Evolutionary conservation across 495 filamentous ascomycete species (phyloP), one percentile per base, ranked within the genome.

Genomic region (Aspergillus olivimuriae): DNA sequence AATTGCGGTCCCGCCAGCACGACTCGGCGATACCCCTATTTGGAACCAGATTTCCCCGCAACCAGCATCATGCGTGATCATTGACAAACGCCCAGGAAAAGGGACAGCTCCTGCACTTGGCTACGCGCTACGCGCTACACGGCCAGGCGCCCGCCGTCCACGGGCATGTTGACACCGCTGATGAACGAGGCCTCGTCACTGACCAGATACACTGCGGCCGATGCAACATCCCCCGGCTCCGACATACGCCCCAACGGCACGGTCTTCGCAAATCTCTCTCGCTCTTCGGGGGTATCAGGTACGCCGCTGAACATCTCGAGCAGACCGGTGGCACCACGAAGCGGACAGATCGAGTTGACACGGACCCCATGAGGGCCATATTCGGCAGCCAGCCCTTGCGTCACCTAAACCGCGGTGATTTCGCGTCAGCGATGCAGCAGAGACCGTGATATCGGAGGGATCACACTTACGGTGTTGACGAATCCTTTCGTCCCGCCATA

Each of bases 401-500:
- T 74, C 34, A 67, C 65, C 66, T 70, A 46, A 11, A 6, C 11
- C 24, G n/a, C n/a, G n/a, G n/a, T n/a, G n/a, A n/a, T n/a, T n/a
- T n/a, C n/a, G n/a, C n/a, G n/a, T n/a, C n/a, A n/a, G n/a, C n/a
- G n/a, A n/a, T n/a, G n/a, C n/a, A n/a, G n/a, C n/a, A n/a, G n/a
- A n/a, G n/a, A n/a, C n/a, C n/a, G n/a, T n/a, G n/a, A n/a, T n/a
- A n/a, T n/a, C n/a, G n/a, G n/a, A n/a, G n/a, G n/a, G n/a, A n/a
- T n/a, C 11, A 28, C 11, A 28, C 24, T 8, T 53, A 74, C 75
- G 41, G 73, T 79, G 33, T 66, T 64, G 11, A 78, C 66, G 17
- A 76, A 74, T 8, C 69, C 76, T 49, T 81, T 81, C n/a, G 68
- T 74, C 11, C 71, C 72, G 42, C 78, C 79, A 48, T 81, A 81